A percentile compares a stretch with the other conserved stretches of the same genome.
Conservation (phyloP, 768 basidiomycete genomes). For the Cystofilobasidium ferigula region DNA sequence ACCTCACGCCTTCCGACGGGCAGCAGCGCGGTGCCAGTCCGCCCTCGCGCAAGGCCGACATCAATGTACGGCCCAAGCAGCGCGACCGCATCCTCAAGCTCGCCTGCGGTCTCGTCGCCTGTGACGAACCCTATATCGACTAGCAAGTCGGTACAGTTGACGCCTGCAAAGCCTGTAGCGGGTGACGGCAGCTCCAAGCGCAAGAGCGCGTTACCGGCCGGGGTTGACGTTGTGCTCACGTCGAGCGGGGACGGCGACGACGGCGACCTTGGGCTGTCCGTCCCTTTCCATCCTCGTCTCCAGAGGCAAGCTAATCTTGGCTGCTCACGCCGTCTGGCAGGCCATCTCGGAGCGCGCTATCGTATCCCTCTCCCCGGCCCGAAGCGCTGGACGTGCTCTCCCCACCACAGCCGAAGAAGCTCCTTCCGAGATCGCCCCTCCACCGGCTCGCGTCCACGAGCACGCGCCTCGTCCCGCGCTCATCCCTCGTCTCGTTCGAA, state of each 20-base stretch:
- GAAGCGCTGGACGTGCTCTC: not conserved
- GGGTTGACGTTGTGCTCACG: not conserved
- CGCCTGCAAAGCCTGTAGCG: no score
- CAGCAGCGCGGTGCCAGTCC: no score
- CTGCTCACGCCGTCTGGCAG: not conserved
- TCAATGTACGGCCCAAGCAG: not conserved
- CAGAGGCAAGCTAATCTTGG: not conserved
- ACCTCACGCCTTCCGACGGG: no score
- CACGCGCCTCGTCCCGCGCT: not conserved
- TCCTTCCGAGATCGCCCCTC: not conserved
- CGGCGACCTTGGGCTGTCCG: not conserved
- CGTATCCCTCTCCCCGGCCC: not conserved
- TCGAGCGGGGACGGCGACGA: not conserved
- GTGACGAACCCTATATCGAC: no score
- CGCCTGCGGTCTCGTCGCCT: no score
- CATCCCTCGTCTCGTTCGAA: slow-evolving; percentile 6
- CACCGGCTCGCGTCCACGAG: not conserved
- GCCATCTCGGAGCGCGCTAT: not conserved
- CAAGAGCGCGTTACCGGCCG: not conserved
- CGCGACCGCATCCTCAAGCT: not conserved
- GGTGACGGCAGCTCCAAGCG: no score
- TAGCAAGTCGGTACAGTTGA: no score
- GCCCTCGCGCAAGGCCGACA: not conserved
- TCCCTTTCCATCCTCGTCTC: not conserved
- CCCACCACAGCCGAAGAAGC: not conserved